Percentiles rank a stretch among this genome's conserved stretches.
phyloP scores from a whole-genome alignment of 2,329 filamentous ascomycete genomes.

The Pseudogymnoascus sp. region DNA sequence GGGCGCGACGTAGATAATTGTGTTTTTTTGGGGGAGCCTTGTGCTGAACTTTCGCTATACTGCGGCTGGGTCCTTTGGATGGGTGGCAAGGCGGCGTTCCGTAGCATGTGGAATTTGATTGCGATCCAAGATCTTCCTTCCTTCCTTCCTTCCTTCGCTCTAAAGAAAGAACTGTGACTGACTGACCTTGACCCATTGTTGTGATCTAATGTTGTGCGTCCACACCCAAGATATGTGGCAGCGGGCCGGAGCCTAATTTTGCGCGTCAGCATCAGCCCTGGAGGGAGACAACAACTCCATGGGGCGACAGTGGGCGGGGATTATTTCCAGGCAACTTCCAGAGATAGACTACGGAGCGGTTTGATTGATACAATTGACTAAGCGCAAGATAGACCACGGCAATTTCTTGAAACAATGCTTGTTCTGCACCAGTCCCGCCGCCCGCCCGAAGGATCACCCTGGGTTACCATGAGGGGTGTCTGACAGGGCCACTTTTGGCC shows the following conservation, averaged over 20 bases:
- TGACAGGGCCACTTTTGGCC: neutral
- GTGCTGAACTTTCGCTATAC: constrained; percentile 3
- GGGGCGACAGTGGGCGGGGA: neutral
- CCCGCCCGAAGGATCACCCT: neutral
- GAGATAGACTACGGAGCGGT: neutral
- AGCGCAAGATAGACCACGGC: neutral
- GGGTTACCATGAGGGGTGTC: neutral
- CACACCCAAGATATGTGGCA: neutral
- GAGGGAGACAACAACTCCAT: neutral
- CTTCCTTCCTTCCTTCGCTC: too few species aligned
- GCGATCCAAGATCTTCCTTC: neutral
- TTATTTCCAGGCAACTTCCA: neutral
- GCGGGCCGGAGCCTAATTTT: neutral
- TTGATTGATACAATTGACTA: constrained; percentile 5
- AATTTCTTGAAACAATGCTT: neutral
- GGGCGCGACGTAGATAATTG: neutral
- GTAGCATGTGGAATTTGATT: constrained; percentile 1
- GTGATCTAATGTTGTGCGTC: neutral
- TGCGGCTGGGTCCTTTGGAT: neutral
- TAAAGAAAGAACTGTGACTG: neutral
- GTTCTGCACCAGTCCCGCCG: neutral
- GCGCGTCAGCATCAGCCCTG: neutral
- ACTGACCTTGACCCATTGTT: neutral
- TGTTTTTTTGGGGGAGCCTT: neutral
- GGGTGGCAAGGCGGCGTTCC: neutral